Base-by-base conservation (phyloP, 2,329 filamentous ascomycete genomes). In the Apiospora marii region DNA sequence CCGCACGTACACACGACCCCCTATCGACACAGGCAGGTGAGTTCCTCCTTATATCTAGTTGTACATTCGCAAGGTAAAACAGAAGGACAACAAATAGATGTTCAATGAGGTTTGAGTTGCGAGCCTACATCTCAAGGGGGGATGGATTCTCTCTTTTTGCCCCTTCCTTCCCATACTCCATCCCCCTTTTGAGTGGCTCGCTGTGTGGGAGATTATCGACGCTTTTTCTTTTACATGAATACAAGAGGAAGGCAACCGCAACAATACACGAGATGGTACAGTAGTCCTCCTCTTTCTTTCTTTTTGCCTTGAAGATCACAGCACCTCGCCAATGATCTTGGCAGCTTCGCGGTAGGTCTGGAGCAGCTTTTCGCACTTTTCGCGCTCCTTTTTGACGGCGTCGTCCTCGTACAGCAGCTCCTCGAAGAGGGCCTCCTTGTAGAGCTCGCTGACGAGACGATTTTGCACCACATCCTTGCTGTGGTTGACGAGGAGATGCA, bases 401-500 rank as follows among this genome's bases (percentile, higher is more conserved):
- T 99, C 96, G 80, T 99, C 96, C 83, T 99, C 96, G 83, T 99
- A 98, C 51, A 99, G 87, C 71, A 99, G 89, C 81, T 99, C 96
- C 77, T 95, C 92, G 79, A 98, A 98, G 46, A 98, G 86, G 46
- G 91, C 85, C 83, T 98, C 96, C 84, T 94, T 96, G 87, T 99
- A 99, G 69, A 99, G 87, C 82, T 98, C 94, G 81, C 94, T 98
- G 72, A 99, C 96, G 8, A 99, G 91, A 67, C 96, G 90, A 84
- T 99, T 99, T 84, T 99, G 96, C 44, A 99, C 95, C 16, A 96
- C 96, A 77, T 99, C 96, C 83, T 98, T 98, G 85, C 94, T 97
- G 86, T 98, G 94, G 84, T 99, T 99, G 81, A 99, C 96, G 46
- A 99, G 90, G 67, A 99, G 90, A 82, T 99, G 96, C 96, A 99